Evolutionary conservation across 441 rosid genomes (phyloP).

Genomic region (Pelargonium australe): DNA sequence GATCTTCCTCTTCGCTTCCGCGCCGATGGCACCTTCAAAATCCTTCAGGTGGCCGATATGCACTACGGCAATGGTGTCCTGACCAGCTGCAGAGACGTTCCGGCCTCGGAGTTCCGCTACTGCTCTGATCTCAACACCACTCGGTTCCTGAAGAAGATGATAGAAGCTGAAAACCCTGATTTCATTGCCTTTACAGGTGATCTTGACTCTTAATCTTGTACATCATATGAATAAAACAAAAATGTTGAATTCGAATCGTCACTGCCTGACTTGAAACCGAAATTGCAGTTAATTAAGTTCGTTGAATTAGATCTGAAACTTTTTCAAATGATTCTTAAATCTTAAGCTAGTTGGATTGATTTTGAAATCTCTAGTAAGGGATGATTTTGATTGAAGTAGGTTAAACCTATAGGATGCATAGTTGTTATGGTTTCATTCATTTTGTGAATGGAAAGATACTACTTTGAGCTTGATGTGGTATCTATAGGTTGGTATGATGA

Average conservation of each 20-base stretch:
- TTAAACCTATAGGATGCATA: too few species aligned
- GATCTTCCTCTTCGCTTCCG: slow-evolving; percentile 72
- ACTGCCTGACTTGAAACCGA: too few species aligned
- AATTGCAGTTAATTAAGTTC: too few species aligned
- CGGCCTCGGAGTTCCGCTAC: slow-evolving; percentile 39
- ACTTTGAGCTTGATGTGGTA: background rate
- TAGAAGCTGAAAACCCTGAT: slow-evolving; percentile 70
- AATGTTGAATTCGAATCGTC: too few species aligned
- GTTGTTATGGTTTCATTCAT: too few species aligned
- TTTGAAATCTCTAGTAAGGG: too few species aligned
- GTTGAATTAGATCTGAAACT: too few species aligned
- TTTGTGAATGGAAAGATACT: background rate
- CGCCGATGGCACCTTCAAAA: slow-evolving; percentile 76
- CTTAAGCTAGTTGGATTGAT: background rate
- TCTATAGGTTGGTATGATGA: background rate
- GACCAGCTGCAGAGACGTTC: slow-evolving; percentile 73
- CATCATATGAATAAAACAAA: too few species aligned
- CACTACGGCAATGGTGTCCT: slow-evolving; percentile 67
- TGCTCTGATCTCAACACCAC: slow-evolving; percentile 91
- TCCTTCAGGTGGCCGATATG: slow-evolving; percentile 93
- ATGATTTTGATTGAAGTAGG: too few species aligned
- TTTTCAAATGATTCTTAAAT: too few species aligned
- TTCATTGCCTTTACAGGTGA: slow-evolving; percentile 75
- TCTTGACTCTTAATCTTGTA: background rate
- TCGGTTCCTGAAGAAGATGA: slow-evolving; percentile 56